Percentiles rank a stretch among this genome's conserved stretches.
phyloP scores from a whole-genome alignment of 106 monocot species.

The Amphibolis antarctica region DNA sequence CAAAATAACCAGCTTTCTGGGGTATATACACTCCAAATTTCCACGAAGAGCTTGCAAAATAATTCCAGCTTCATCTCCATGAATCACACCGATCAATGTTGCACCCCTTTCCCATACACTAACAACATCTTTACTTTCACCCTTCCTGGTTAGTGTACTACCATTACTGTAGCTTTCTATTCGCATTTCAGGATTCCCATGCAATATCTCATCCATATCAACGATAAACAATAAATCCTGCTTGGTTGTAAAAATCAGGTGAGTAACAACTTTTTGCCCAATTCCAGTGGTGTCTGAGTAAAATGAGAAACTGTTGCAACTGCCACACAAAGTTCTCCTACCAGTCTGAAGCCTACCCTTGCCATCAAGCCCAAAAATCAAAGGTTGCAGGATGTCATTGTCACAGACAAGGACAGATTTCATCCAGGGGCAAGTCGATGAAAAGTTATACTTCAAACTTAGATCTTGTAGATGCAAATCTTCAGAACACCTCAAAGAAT shows the following conservation, averaged over 20 bases:
- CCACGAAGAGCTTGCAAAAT: conserved; percentile 79
- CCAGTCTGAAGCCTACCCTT: conserved; percentile 53
- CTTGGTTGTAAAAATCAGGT: conserved; percentile 75
- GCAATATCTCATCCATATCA: conserved; percentile 54
- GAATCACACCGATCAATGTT: conserved; percentile 69
- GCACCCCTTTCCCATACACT: conserved; percentile 91
- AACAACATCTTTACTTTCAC: conserved; percentile 40
- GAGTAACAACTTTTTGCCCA: conserved; percentile 38
- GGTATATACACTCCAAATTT: conserved; percentile 86
- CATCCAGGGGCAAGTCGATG: conserved; percentile 82
- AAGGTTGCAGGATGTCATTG: conserved; percentile 29
- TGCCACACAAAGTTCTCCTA: conserved; percentile 43
- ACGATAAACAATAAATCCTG: conserved; percentile 73
- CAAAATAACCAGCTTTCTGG: conserved; percentile 76
- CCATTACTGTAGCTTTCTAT: conserved; percentile 17
- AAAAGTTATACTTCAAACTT: conserved; percentile 38
- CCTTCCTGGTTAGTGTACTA: conserved; percentile 10
- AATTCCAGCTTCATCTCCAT: conserved; percentile 89
- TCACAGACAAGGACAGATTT: conserved; percentile 46
- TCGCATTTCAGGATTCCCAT: conserved; percentile 33
- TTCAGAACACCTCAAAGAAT: conserved; percentile 2
- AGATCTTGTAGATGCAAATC: conserved; percentile 8
- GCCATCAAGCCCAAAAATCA: conserved; percentile 81
- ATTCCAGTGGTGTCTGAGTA: conserved; percentile 32
- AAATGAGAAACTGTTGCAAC: conserved; percentile 77